These are phyloP conservation scores for Yamadazyma sp. DNA, from an alignment of 1,139 yeast species.

Conservation along the genomic window DNA sequence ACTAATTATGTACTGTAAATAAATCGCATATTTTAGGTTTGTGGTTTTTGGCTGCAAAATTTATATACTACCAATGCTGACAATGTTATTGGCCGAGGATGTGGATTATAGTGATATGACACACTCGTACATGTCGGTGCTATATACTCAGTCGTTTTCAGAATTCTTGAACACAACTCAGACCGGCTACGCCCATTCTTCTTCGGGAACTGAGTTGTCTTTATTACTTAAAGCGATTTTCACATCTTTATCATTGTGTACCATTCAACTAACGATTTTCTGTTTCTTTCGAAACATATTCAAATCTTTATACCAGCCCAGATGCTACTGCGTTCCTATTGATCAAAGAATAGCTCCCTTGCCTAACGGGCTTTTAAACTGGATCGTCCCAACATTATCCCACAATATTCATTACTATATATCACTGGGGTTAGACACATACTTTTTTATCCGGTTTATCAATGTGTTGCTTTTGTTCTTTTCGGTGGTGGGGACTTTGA, in stretches of 20 bases:
- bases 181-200: slow-evolving; percentile 51
- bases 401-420: slow-evolving; percentile 43
- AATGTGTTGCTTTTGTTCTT: slow-evolving; percentile 50
- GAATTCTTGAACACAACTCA: slow-evolving; percentile 56
- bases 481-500: slow-evolving; percentile 46
- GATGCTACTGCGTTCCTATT: slow-evolving; percentile 44
- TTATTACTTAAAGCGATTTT: slow-evolving; percentile 48
- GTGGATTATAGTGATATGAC: slow-evolving; percentile 26
- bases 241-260: slow-evolving; percentile 52
- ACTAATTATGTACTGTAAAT: not conserved
- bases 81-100: slow-evolving; percentile 18
- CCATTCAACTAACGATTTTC: slow-evolving; percentile 52
- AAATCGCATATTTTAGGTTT: not conserved
- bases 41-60: slow-evolving; percentile 4
- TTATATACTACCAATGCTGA: slow-evolving; percentile 18
- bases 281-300: slow-evolving; percentile 49
- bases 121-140: slow-evolving; percentile 26
- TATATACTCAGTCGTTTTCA: slow-evolving; percentile 27
- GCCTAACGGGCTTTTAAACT: slow-evolving; percentile 43
- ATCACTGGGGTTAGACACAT: slow-evolving; percentile 62
- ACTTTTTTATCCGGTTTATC: slow-evolving; percentile 58
- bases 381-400: slow-evolving; percentile 47
- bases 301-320: slow-evolving; percentile 56
- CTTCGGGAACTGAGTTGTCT: slow-evolving; percentile 40
- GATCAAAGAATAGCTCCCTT: slow-evolving; percentile 37